A percentile compares a stretch with the other conserved stretches of the same genome.
Conservation (phyloP, 108 stramenopile genomes). For the Bacterosira constricta region DNA sequence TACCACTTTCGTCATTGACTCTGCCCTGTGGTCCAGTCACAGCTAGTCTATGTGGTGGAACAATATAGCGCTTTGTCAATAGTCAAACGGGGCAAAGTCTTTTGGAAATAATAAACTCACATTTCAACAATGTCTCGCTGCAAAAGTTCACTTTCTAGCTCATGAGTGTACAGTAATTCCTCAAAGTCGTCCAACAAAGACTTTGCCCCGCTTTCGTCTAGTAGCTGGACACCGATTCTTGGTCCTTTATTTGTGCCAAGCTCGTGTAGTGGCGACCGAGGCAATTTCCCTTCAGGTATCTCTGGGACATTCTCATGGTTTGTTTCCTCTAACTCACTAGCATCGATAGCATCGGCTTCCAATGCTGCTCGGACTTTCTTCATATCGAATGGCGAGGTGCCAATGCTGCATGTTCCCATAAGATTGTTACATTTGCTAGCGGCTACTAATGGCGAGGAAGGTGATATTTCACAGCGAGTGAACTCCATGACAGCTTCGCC, state of each 20-base stretch:
- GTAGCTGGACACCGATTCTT: neutral
- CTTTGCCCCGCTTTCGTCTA: neutral
- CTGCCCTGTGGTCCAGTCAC: neutral
- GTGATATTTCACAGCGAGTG: conserved; percentile 12
- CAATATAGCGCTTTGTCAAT: neutral
- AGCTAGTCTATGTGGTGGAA: neutral
- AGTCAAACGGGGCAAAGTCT: too few species aligned
- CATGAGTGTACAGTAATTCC: neutral
- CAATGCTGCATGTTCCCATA: conserved; percentile 7
- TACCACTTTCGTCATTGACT: neutral
- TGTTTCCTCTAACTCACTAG: neutral
- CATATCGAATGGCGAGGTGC: conserved; percentile 28
- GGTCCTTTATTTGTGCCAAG: neutral
- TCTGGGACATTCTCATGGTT: neutral
- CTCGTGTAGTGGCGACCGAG: neutral
- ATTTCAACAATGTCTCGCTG: neutral
- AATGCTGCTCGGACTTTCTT: conserved; percentile 24
- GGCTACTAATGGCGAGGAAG: conserved; percentile 3
- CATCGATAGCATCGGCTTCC: neutral
- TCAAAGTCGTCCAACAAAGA: neutral
- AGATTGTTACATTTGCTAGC: neutral
- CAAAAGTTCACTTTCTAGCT: conserved; percentile 7
- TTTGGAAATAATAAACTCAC: too few species aligned
- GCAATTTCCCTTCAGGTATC: neutral
- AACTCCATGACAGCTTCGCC: conserved; percentile 10